Evolutionary conservation across 441 rosid genomes (phyloP).

Genomic region (Erysimum cheiri): DNA sequence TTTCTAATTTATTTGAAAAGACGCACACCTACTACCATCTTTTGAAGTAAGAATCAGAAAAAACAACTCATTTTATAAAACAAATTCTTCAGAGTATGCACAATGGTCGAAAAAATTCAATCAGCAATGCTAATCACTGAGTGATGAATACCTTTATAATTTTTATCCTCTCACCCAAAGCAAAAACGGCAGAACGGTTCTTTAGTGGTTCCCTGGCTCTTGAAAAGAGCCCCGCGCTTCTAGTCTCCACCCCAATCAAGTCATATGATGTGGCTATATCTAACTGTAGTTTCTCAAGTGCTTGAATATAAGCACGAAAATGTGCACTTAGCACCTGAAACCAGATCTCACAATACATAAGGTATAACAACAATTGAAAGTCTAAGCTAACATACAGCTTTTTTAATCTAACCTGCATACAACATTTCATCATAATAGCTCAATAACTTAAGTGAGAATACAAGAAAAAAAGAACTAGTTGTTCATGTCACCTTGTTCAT

Average conservation of each 20-base stretch:
- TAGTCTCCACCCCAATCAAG: constrained; percentile 96
- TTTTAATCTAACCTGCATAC: constrained; percentile 20
- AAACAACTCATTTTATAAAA: constrained; percentile 10
- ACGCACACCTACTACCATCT: too few species aligned
- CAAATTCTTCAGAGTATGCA: constrained; percentile 4
- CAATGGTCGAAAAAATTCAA: constrained; percentile 10
- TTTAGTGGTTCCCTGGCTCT: constrained; percentile 90
- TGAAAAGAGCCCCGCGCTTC: constrained; percentile 85
- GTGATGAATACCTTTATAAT: constrained; percentile 75
- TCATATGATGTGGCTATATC: constrained; percentile 95
- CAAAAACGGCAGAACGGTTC: constrained; percentile 95
- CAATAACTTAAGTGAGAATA: constrained; percentile 15
- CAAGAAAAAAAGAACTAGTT: constrained; percentile 12
- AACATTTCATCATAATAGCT: too few species aligned
- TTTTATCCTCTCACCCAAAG: constrained; percentile 90
- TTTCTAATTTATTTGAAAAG: too few species aligned
- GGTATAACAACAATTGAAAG: constrained; percentile 21
- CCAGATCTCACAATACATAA: constrained; percentile 23
- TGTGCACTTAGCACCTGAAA: constrained; percentile 97
- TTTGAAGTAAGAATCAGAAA: constrained; percentile 16
- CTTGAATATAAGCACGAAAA: constrained; percentile 98
- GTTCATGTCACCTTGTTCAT: constrained; percentile 98
- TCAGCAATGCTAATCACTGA: constrained; percentile 20
- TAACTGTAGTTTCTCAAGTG: constrained; percentile 91
- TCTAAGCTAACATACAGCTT: background rate